Evolutionary conservation across 257 asterid species (phyloP).

Genomic region (Cordia subcordata): DNA sequence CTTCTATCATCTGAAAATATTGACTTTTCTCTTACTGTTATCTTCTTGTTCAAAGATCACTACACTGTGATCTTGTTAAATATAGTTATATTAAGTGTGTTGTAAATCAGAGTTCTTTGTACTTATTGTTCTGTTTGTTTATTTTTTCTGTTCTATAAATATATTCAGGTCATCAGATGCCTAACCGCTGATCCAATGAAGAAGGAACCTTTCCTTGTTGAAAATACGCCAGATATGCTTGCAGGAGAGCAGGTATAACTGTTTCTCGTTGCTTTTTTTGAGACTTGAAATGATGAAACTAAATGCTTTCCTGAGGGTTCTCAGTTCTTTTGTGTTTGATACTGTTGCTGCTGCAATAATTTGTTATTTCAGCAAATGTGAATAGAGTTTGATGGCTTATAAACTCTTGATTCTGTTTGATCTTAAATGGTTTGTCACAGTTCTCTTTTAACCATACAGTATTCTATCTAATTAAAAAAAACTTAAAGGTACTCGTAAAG

Average conservation of each 20-base stretch:
- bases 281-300: background rate
- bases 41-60: too few relatives aligned
- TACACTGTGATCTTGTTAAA: too few relatives aligned
- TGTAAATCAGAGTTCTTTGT: background rate
- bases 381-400: background rate
- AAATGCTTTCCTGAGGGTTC: too few relatives aligned
- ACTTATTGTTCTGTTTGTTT: background rate
- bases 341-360: background rate
- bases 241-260: constrained; percentile 90
- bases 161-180: constrained; percentile 63
- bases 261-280: background rate
- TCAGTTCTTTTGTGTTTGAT: too few relatives aligned
- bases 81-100: too few relatives aligned
- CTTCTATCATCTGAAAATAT: background rate
- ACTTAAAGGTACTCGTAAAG: constrained; percentile 16
- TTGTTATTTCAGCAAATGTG: background rate
- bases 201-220: constrained; percentile 74
- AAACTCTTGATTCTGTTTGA: background rate
- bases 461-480: constrained; percentile 4
- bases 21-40: too few relatives aligned
- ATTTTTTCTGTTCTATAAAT: constrained; percentile 11
- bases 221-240: constrained; percentile 77
- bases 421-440: background rate
- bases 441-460: constrained; percentile 7
- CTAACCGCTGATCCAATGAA: constrained; percentile 83